Percentiles rank a stretch among this genome's conserved stretches.
These are phyloP conservation scores for Mycosphaerella sp. DNA, from an alignment of 2,329 filamentous ascomycete species.

Conservation along the genomic window DNA sequence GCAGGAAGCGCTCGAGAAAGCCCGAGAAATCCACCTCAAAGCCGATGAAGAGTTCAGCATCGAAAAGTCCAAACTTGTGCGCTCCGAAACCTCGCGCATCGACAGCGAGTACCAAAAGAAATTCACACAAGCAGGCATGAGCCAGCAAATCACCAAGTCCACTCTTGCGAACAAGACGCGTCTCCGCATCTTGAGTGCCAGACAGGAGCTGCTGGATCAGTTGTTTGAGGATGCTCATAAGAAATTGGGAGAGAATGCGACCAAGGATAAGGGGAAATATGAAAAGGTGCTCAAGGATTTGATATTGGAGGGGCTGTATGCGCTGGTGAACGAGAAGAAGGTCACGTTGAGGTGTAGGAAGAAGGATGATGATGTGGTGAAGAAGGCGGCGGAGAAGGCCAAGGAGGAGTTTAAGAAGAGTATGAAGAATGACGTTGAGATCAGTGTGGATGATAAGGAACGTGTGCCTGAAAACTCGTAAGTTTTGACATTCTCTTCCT, in stretches of 20 bases:
- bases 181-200: constrained; percentile 75
- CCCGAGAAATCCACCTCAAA: constrained; percentile 94
- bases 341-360: constrained; percentile 69
- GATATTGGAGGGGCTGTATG: constrained; percentile 84
- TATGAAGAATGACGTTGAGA: constrained; percentile 57
- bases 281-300: constrained; percentile 68
- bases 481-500: constrained; percentile 39
- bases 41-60: constrained; percentile 99
- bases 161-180: constrained; percentile 95
- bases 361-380: constrained; percentile 67
- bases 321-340: constrained; percentile 67
- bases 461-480: constrained; percentile 76
- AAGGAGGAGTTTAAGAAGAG: constrained; percentile 77
- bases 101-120: constrained; percentile 95
- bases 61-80: constrained; percentile 97
- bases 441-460: constrained; percentile 70
- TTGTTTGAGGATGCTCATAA: constrained; percentile 77
- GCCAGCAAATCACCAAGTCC: constrained; percentile 95
- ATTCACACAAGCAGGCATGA: constrained; percentile 97
- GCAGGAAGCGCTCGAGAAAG: constrained; percentile 96
- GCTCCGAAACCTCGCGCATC: constrained; percentile 88
- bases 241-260: constrained; percentile 53
- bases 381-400: constrained; percentile 71
- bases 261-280: constrained; percentile 69
- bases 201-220: constrained; percentile 83